These are phyloP conservation scores for Chlorella sp. DNA, from an alignment of 139 green algal species.

Conservation along the genomic window DNA sequence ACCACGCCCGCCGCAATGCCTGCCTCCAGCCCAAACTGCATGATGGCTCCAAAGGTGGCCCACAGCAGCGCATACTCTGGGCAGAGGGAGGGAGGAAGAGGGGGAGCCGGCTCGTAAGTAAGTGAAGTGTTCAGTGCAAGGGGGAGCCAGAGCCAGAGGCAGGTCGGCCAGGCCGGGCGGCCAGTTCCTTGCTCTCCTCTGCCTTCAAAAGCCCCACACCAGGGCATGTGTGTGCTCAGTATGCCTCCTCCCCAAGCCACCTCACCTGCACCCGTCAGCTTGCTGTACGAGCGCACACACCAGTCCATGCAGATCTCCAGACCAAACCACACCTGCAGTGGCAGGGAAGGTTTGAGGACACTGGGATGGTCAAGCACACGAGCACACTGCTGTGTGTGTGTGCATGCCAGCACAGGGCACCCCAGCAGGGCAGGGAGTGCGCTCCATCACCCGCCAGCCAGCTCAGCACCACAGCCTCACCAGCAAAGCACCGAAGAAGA, in stretches of 20 bases:
- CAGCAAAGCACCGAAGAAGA: constrained; percentile 75
- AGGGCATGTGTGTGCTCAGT: too few relatives aligned
- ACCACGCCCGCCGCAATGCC: constrained; percentile 75
- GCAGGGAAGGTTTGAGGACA: not conserved
- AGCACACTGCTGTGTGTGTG: too few relatives aligned
- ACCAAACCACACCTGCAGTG: constrained; percentile 83
- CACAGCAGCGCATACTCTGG: constrained; percentile 83
- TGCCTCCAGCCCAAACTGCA: constrained; percentile 58
- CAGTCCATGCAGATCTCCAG: constrained; percentile 78
- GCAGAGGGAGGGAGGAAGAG: not conserved
- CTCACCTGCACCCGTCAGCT: constrained; percentile 50
- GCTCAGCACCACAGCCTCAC: too few relatives aligned
- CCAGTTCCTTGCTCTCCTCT: not conserved
- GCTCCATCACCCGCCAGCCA: too few relatives aligned
- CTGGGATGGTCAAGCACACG: not conserved
- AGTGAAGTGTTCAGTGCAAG: too few relatives aligned
- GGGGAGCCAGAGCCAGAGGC: too few relatives aligned
- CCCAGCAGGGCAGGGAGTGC: too few relatives aligned
- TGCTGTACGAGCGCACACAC: constrained; percentile 61
- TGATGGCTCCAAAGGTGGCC: constrained; percentile 75
- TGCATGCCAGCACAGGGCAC: too few relatives aligned
- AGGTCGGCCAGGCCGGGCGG: too few relatives aligned
- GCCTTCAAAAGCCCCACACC: too few relatives aligned
- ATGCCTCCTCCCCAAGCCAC: too few relatives aligned
- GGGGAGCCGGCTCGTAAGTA: too few relatives aligned